A percentile compares a stretch with the other conserved stretches of the same genome.
These are phyloP conservation scores for Verticillium tricorpus DNA, from an alignment of 2,329 filamentous ascomycete species.

Conservation along the genomic window DNA sequence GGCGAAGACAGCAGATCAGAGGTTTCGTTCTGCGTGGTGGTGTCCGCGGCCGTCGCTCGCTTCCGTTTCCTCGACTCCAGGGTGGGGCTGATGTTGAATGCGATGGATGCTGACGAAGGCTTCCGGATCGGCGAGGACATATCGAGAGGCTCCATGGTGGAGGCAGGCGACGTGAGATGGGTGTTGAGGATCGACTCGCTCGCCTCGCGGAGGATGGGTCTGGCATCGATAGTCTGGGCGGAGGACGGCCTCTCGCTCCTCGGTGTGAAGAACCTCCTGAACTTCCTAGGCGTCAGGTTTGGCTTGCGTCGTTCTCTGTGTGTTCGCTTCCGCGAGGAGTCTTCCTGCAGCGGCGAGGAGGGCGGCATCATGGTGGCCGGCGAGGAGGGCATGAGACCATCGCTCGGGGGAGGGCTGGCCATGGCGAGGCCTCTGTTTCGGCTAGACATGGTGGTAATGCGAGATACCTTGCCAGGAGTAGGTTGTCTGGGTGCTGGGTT, in stretches of 20 bases:
- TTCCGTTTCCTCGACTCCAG: not conserved
- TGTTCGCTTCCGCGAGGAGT: slow-evolving; percentile 17
- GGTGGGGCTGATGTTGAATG: not conserved
- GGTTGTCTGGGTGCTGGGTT: not conserved
- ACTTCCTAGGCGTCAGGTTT: slow-evolving; percentile 51
- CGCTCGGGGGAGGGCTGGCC: slow-evolving; percentile 14
- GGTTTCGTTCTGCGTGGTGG: not conserved
- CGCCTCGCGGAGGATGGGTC: slow-evolving; percentile 35
- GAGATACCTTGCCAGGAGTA: not conserved
- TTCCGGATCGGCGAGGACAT: slow-evolving; percentile 4
- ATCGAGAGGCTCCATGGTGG: slow-evolving; percentile 1
- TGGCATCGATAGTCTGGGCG: slow-evolving; percentile 25
- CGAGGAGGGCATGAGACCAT: slow-evolving; percentile 12
- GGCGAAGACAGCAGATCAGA: not conserved
- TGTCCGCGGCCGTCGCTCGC: no score
- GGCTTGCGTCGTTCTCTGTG: slow-evolving; percentile 44
- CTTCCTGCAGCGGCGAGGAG: slow-evolving; percentile 12
- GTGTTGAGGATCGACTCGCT: slow-evolving; percentile 32
- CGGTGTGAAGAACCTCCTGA: slow-evolving; percentile 49
- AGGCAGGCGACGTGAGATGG: slow-evolving; percentile 10
- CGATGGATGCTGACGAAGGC: not conserved
- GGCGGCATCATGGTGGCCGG: slow-evolving; percentile 6
- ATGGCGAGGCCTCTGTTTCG: slow-evolving; percentile 8
- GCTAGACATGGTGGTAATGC: not conserved
- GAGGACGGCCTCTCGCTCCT: slow-evolving; percentile 25